Percentiles rank a stretch among this genome's conserved stretches.
Evolutionary conservation across 371 early-diverging fungal species (phyloP).

Genomic region (Mucor sp.): DNA sequence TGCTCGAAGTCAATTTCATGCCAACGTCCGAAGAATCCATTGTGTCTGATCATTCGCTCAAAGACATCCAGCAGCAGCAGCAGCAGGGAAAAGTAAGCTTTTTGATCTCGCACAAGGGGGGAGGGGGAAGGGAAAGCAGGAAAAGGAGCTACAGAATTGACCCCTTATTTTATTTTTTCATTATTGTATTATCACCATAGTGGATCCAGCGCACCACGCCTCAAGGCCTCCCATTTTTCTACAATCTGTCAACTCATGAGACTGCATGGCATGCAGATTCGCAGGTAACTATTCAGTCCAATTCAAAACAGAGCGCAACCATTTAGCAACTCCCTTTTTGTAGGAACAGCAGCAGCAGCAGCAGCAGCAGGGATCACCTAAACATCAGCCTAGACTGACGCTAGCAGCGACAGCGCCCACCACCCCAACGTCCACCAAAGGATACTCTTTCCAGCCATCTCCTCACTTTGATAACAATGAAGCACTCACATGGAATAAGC

Average conservation of each 20-base stretch:
- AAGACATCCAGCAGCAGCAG: not conserved
- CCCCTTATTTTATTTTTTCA: not conserved
- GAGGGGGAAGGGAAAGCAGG: not conserved
- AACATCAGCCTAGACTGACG: constrained; percentile 4
- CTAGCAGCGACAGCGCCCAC: not conserved
- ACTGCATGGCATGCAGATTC: constrained; percentile 60
- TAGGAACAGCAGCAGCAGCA: not conserved
- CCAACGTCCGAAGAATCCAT: not conserved
- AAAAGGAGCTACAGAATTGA: not conserved
- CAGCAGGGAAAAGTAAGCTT: not conserved
- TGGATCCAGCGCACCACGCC: constrained; percentile 59
- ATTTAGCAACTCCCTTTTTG: not conserved
- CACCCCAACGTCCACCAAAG: constrained; percentile 3
- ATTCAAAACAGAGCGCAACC: constrained; percentile 11
- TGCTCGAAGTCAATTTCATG: not conserved
- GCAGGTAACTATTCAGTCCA: constrained; percentile 28
- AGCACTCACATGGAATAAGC: constrained; percentile 42
- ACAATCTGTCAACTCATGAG: constrained; percentile 71
- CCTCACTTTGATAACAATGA: constrained; percentile 23
- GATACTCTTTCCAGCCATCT: constrained; percentile 16
- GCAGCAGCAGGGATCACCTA: constrained; percentile 23
- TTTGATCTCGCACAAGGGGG: not conserved
- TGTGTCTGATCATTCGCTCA: not conserved
- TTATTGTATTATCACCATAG: constrained; percentile 12
- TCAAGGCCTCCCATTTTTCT: constrained; percentile 70